Conservation (phyloP, 23 red algal species). For the Gracilaria gracilis region DNA sequence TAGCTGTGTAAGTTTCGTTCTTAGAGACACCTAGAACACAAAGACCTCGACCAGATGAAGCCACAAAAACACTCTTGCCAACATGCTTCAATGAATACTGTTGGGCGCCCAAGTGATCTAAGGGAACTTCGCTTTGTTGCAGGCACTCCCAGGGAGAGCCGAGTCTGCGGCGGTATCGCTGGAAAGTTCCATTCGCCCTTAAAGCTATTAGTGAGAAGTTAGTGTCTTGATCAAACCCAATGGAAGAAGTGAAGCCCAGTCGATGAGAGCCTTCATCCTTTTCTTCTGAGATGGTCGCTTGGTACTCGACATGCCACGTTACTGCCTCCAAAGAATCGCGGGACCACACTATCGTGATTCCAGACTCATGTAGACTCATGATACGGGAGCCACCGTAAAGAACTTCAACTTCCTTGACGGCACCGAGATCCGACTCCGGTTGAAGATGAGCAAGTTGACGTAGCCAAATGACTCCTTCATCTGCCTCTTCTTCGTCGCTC, state of each 20-base stretch:
- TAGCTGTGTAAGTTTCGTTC: conserved; percentile 32
- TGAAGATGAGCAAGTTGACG: conserved; percentile 48
- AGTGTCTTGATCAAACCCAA: conserved; percentile 57
- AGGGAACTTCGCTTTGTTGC: conserved; percentile 41
- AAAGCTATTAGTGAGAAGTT: conserved; percentile 39
- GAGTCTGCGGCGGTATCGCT: conserved; percentile 43
- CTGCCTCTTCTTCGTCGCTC: conserved; percentile 40
- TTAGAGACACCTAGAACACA: conserved; percentile 42
- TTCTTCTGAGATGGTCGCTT: background rate
- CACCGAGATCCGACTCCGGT: background rate
- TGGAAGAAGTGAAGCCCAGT: conserved; percentile 4
- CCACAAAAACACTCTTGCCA: conserved; percentile 46
- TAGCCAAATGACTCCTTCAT: conserved; percentile 51
- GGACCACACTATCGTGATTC: conserved; percentile 47
- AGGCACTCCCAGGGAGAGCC: conserved; percentile 62
- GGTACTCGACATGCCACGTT: conserved; percentile 46
- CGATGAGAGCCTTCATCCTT: background rate
- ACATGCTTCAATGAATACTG: conserved; percentile 36
- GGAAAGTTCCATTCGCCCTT: conserved; percentile 24
- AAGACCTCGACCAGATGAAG: conserved; percentile 40
- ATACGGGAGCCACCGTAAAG: conserved; percentile 41
- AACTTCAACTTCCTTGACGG: conserved; percentile 47
- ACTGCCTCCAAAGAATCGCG: conserved; percentile 27
- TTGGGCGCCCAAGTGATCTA: conserved; percentile 14
- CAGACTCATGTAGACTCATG: conserved; percentile 32